Percentiles rank a stretch among this genome's conserved stretches.
Evolutionary conservation across 1,284 basidiomycete species (phyloP).

Genomic region (Ustilago lituana): DNA sequence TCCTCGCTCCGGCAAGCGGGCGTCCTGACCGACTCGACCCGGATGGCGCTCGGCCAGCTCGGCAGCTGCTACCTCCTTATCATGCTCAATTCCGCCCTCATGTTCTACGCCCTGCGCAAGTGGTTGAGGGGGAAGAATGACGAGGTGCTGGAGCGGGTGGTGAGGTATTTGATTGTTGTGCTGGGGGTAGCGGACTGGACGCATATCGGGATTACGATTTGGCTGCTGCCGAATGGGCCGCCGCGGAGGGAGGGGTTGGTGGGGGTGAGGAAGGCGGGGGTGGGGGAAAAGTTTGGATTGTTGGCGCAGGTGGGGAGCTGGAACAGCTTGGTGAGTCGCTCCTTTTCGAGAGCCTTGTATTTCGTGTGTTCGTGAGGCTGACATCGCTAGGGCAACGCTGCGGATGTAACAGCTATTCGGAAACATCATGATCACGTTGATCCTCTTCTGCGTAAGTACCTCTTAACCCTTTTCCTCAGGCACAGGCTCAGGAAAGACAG

Average conservation of each 20-base stretch:
- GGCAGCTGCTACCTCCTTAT: constrained; percentile 58
- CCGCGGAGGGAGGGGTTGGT: constrained; percentile 10
- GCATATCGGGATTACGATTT: constrained; percentile 55
- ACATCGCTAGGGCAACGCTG: too few species aligned
- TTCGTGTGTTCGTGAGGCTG: too few species aligned
- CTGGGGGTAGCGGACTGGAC: constrained; percentile 59
- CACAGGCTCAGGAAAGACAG: neutral
- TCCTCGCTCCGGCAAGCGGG: constrained; percentile 19
- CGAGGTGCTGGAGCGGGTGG: constrained; percentile 26
- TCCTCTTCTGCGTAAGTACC: constrained; percentile 51
- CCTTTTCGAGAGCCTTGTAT: too few species aligned
- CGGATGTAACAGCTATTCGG: constrained; percentile 46
- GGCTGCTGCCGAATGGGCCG: constrained; percentile 49
- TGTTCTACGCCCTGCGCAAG: constrained; percentile 47
- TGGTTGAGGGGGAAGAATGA: constrained; percentile 22
- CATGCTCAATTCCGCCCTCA: constrained; percentile 54
- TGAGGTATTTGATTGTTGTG: constrained; percentile 50
- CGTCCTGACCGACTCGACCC: constrained; percentile 18
- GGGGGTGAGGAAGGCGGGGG: neutral
- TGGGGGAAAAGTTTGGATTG: constrained; percentile 22
- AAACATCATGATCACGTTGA: constrained; percentile 59
- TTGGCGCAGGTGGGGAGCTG: constrained; percentile 32
- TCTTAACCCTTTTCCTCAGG: neutral
- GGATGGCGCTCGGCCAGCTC: constrained; percentile 56
- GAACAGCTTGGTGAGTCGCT: constrained; percentile 45